Base-by-base conservation (phyloP, 2,329 filamentous ascomycete species). In the Annulohypoxylon truncatum region DNA sequence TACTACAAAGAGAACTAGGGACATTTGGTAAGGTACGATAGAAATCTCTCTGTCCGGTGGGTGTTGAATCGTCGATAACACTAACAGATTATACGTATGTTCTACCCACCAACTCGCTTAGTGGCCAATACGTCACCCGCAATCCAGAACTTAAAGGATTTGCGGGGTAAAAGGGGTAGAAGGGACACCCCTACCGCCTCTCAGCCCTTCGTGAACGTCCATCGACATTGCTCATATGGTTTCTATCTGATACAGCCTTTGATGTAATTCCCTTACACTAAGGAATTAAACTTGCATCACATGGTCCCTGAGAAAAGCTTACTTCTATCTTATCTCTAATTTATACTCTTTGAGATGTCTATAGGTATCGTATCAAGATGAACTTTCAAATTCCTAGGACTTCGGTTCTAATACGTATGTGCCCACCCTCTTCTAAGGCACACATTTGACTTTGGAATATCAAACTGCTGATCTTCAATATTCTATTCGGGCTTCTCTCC, bases 161-260 rank as follows among this genome's bases (percentile, higher is more conserved):
- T 73, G 73, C 73, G 73, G 73, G 73, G 73, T 73, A 73, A 68
- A 57, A 56, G 46, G 60, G 68, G 68, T 47, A 70, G 20, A 24
- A 46, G 7, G 42, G 20, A 10, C 20, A 46, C 12, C 42, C 44
- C 44, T 48, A 48, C 54, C n/a, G 35, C 18, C 64, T 57, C 62
- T 52, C 15, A 58, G 63, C 48, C 50, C 56, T 60, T 38, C 26
- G 51, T 42, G 26, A 20, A 13, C 20, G 3, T 28, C 35, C 42
- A 44, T 29, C 29, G 8, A 26, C 35, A 38, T 33, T 15, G 29
- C 54, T 10, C 15, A 42, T 7, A 42, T 20, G 18, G 7, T 42
- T 40, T 47, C 47, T 26, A 66, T 61, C 51, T 64, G 55, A 62
- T 42, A 57, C 59, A 60, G 18, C 15, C 42, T 50, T 66, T 61